These are phyloP conservation scores for Phaeosphaeria sp. DNA, from an alignment of 2,329 filamentous ascomycete genomes.

Conservation along the genomic window DNA sequence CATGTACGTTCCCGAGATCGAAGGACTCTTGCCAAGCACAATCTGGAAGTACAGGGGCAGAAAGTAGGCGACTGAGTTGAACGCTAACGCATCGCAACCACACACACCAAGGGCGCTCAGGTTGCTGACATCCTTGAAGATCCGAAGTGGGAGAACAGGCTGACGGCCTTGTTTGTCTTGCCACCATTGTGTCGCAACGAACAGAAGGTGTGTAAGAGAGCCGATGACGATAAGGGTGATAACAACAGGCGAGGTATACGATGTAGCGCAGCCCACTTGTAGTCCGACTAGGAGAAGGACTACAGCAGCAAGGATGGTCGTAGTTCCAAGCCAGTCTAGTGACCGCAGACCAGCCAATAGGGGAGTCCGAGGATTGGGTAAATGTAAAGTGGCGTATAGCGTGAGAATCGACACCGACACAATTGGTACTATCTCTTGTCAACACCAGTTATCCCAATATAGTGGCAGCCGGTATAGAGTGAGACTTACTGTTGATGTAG, in stretches of 20 bases:
- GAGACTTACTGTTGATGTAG: constrained; percentile 38
- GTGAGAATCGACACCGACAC: constrained; percentile 57
- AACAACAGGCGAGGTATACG: constrained; percentile 59
- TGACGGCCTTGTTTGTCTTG: constrained; percentile 64
- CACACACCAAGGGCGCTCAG: constrained; percentile 61
- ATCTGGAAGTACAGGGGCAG: constrained; percentile 78
- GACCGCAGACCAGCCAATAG: constrained; percentile 55
- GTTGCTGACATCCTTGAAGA: constrained; percentile 66
- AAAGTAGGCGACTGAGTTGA: constrained; percentile 73
- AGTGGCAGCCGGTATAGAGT: not conserved
- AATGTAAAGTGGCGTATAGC: constrained; percentile 59
- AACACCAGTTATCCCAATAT: not conserved
- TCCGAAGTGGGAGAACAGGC: constrained; percentile 74
- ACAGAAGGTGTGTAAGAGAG: constrained; percentile 51
- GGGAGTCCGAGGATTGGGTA: constrained; percentile 59
- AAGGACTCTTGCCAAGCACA: constrained; percentile 65
- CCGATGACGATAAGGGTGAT: constrained; percentile 61
- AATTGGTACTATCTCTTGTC: constrained; percentile 53
- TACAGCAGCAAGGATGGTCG: constrained; percentile 57
- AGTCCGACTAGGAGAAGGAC: constrained; percentile 61
- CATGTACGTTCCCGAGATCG: constrained; percentile 65
- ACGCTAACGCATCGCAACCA: constrained; percentile 62
- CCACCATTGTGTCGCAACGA: constrained; percentile 69
- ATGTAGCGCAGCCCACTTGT: constrained; percentile 58
- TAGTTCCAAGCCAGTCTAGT: constrained; percentile 61